Evolutionary conservation across 257 asterid genomes (phyloP).

Genomic region (Verbena officinalis): DNA sequence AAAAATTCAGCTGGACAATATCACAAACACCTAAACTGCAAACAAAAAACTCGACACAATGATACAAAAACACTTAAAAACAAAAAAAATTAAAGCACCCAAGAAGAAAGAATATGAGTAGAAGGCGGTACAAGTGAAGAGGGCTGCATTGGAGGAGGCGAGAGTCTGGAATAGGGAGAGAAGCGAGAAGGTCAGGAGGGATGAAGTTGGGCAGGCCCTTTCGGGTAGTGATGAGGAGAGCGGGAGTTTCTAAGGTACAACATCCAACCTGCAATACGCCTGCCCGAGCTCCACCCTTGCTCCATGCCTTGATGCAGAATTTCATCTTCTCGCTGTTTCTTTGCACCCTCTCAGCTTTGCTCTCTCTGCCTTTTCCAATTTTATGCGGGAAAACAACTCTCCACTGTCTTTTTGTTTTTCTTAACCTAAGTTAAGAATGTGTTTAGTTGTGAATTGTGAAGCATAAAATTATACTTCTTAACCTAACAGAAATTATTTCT

Average conservation of each 20-base stretch:
- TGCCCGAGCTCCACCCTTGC: constrained; percentile 74
- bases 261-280: constrained; percentile 67
- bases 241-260: constrained; percentile 77
- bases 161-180: constrained; percentile 80
- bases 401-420: no score
- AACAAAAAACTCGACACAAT: neutral
- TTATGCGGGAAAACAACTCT: neutral
- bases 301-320: constrained; percentile 63
- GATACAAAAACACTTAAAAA: neutral
- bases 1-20: constrained; percentile 14
- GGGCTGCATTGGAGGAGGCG: constrained; percentile 84
- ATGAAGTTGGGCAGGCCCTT: constrained; percentile 88
- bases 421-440: no score
- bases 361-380: neutral
- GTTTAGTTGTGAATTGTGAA: no score
- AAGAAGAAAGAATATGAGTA: neutral
- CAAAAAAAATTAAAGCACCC: neutral
- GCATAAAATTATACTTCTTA: no score
- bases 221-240: constrained; percentile 79
- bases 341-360: constrained; percentile 2
- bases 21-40: constrained; percentile 32
- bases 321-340: constrained; percentile 48
- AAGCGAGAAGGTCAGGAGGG: constrained; percentile 82
- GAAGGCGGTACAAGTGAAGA: constrained; percentile 64
- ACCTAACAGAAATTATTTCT: no score